Base-by-base conservation (phyloP, 495 filamentous ascomycete genomes). In the Terfezia claveryi region DNA sequence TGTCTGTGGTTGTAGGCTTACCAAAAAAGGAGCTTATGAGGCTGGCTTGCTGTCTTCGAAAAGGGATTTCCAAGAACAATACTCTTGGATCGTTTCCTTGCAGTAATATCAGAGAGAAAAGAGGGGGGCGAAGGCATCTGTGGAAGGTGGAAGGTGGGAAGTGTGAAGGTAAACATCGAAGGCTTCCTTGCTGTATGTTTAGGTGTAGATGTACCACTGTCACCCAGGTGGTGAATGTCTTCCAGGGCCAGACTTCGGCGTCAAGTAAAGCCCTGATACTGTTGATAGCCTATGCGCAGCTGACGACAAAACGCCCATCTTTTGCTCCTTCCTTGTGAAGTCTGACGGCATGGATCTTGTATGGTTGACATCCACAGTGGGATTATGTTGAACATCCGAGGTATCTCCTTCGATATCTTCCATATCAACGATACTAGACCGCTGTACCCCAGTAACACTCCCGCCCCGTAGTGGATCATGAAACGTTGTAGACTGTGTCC, bases 401-500 rank as follows among this genome's bases (percentile, higher is more conserved):
- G 51, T 52, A 14, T 11, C 37, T 0, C 23, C 57, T 10, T 32
- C 37, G 27, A 46, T 46, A 32, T 32, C 27, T 32, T 32, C 27
- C 7, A 32, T 2, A 32, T 32, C 27, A 1, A 32, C 27, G 4
- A 32, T 32, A 7, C 27, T 32, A 1, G 27, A 2, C 27, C 27
- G 27, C 0, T 32, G 27, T 7, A 32, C 27, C 27, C 27, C 27
- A 32, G 27, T 32, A 32, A 36, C 14, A 7, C 37, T 44, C 16
- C 17, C 44, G 17, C 49, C 37, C 6, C 54, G 23, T 10, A 55
- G 56, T 37, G 46, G 44, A 23, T 52, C 52, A 37, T 58, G 58
- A 12, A 62, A 38, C 20, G 54, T 60, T 41, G 56, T 56, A 6
- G 56, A 57, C 17, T 61, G 62, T 14, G 56, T 53, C 38, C 58